phyloP scores from a whole-genome alignment of 192 early-diverging fungal genomes.

The Rhizophagus prolifer region DNA sequence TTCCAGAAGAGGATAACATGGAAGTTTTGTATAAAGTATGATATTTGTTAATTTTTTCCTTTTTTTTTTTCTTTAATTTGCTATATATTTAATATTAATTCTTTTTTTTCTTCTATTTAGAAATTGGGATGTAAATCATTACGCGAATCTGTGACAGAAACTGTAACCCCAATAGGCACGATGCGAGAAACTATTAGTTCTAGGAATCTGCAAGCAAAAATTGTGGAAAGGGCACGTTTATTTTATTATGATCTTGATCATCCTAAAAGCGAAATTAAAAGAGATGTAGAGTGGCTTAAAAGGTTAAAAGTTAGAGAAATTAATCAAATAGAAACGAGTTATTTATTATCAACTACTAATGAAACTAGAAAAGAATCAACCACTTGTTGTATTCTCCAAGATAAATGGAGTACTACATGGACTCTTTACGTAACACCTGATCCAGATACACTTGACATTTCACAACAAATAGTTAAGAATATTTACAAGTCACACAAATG shows the following conservation, averaged over 20 bases:
- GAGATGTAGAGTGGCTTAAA: constrained; percentile 55
- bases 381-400: constrained; percentile 56
- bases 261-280: constrained; percentile 48
- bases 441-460: constrained; percentile 32
- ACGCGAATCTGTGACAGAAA: constrained; percentile 61
- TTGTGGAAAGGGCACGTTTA: constrained; percentile 74
- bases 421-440: constrained; percentile 42
- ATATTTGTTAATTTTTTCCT: not conserved
- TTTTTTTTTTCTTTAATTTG: not conserved
- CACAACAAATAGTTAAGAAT: not conserved
- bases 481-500: constrained; percentile 1
- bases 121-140: constrained; percentile 67
- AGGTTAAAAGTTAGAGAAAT: constrained; percentile 69
- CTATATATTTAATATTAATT: too few species aligned
- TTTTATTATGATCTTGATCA: constrained; percentile 69
- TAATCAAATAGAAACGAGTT: constrained; percentile 56
- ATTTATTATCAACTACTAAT: constrained; percentile 43
- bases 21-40: too few species aligned
- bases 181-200: constrained; percentile 45
- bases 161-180: constrained; percentile 48
- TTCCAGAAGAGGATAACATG: too few species aligned
- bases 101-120: not conserved
- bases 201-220: constrained; percentile 56
- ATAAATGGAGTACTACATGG: constrained; percentile 38
- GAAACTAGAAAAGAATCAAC: constrained; percentile 54